These are phyloP conservation scores for Stagonosporopsis vannaccii DNA, from an alignment of 2,329 filamentous ascomycete genomes.

Conservation along the genomic window DNA sequence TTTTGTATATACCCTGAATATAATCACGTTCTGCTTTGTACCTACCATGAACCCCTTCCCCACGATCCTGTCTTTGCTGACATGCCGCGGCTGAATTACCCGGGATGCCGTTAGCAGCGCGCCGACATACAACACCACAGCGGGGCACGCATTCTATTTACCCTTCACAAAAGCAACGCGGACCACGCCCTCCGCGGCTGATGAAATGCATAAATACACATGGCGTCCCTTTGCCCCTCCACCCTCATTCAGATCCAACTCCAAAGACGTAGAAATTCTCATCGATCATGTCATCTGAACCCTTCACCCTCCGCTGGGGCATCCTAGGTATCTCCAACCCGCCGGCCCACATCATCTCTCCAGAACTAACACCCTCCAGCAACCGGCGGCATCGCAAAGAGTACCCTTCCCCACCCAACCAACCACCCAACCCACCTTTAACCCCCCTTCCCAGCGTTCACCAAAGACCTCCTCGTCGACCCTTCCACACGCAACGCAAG, in stretches of 20 bases:
- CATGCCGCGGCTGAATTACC: conserved; percentile 11
- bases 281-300: conserved; percentile 24
- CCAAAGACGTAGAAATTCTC: neutral
- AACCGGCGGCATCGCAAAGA: conserved; percentile 43
- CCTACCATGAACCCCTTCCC: neutral
- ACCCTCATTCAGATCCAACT: too few relatives aligned
- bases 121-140: conserved; percentile 1
- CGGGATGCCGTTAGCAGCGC: conserved; percentile 18
- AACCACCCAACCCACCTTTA: neutral
- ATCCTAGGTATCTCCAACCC: conserved; percentile 27
- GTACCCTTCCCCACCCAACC: neutral
- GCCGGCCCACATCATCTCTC: neutral
- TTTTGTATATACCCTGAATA: conserved; percentile 60
- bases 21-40: neutral
- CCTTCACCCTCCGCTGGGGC: conserved; percentile 35
- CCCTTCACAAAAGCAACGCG: conserved; percentile 6
- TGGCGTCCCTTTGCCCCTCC: neutral
- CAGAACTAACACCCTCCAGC: conserved; percentile 60
- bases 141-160: conserved; percentile 3
- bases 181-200: conserved; percentile 1
- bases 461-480: conserved; percentile 78
- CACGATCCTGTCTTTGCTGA: neutral
- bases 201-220: neutral
- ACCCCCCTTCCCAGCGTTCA: conserved; percentile 37
- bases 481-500: conserved; percentile 70